phyloP scores from a whole-genome alignment of 306 rosid genomes.

The Sesbania bispinosa region DNA sequence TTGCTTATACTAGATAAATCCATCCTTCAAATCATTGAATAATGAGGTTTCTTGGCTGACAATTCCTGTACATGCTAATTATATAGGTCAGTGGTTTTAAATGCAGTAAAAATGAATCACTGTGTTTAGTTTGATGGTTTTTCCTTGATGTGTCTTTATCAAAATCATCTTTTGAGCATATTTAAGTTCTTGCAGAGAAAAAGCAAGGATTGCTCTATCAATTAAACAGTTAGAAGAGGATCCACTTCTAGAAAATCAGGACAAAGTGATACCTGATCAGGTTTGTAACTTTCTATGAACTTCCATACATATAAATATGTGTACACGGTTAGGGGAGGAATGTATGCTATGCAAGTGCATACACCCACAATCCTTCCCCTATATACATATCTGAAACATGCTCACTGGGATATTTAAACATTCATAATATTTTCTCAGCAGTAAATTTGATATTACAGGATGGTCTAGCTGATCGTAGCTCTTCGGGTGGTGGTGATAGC shows the following conservation, averaged over 20 bases:
- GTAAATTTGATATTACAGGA: slow-evolving; percentile 42
- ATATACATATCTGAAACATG: too few species aligned
- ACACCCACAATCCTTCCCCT: too few species aligned
- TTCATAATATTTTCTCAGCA: too few species aligned
- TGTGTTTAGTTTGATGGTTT: neutral
- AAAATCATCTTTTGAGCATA: neutral
- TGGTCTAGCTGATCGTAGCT: slow-evolving; percentile 39
- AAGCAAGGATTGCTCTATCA: slow-evolving; percentile 48
- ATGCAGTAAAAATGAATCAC: too few species aligned
- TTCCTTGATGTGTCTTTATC: neutral
- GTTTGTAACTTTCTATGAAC: too few species aligned
- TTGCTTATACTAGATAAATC: neutral
- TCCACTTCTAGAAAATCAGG: slow-evolving; percentile 92
- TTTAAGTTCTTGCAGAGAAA: slow-evolving; percentile 28
- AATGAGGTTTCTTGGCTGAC: neutral
- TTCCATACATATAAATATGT: too few species aligned
- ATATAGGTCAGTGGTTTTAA: neutral
- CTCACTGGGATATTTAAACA: too few species aligned
- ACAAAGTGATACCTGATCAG: slow-evolving; percentile 95
- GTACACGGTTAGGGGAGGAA: too few species aligned
- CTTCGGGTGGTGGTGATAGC: slow-evolving; percentile 27
- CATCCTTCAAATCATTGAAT: neutral
- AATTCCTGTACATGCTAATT: neutral
- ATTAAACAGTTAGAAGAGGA: slow-evolving; percentile 90
- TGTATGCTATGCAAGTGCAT: too few species aligned